Evolutionary conservation across 495 filamentous ascomycete genomes (phyloP), one percentile per base, ranked within the genome.

Genomic region (Clavariopsis aquatica): DNA sequence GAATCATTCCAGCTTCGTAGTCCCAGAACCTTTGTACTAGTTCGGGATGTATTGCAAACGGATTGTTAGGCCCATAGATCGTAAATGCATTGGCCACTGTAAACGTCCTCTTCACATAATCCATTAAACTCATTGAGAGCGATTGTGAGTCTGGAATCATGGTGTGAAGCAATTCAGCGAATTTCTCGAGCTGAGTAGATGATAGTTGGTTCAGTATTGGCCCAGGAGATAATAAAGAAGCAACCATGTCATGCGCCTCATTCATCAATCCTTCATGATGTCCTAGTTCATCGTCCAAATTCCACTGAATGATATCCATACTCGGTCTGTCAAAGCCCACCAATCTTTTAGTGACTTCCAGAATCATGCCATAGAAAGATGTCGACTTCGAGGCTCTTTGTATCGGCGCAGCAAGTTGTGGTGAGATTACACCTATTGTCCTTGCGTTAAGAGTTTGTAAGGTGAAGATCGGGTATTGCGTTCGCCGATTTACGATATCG

Each of bases 361-460:
- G 17, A 49, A 72, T 69, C 43, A 73, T 46, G 53, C 57, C 31
- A 15, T 78, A 76, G 55, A 84, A 81, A 15, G 70, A 64, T n/a
- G 82, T 52, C 6, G 68, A 68, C 23, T 76, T 75, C 49, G 66
- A 57, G 26, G 75, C 72, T 26, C 78, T 77, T 60, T 82, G 80
- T 22, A 81, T 72, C 0, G 72, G 71, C 8, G 54, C 63, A n/a
- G 82, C 68, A 23, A 83, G 66, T 0, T 71, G 63, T 2, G 80
- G 75, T 0, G 79, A 76, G 9, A 69, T 77, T 13, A 83, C 67
- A 15, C 81, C 58, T 60, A 84, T 82, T n/a, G 77, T 68, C 34
- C 78, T 78, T 23, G 57, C 70, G 47, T 70, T 69, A 28, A 80
- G 58, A 53, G 79, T 75, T 9, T 77, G 69, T 20, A 83, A 64